Percentiles rank a stretch among this genome's conserved stretches.
Evolutionary conservation across 805 yeast genomes (phyloP).

Genomic region (Candida methanosorbosa): DNA sequence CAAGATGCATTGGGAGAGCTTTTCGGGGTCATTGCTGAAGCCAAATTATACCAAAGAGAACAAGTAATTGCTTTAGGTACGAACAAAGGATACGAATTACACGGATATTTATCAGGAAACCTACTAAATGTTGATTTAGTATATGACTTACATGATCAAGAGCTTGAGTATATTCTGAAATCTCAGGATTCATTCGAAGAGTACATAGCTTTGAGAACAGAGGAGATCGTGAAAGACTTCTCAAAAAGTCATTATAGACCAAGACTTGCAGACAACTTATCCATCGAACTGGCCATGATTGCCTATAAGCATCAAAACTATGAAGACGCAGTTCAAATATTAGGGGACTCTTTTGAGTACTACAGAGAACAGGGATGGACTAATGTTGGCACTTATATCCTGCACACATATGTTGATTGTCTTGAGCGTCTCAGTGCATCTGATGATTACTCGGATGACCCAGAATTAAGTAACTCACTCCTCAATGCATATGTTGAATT

Average conservation of each 20-base stretch:
- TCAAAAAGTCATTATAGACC: slow-evolving; percentile 40
- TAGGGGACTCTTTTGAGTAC: slow-evolving; percentile 61
- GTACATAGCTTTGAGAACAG: slow-evolving; percentile 45
- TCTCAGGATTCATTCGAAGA: slow-evolving; percentile 27
- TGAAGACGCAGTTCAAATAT: slow-evolving; percentile 49
- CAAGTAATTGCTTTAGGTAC: slow-evolving; percentile 28
- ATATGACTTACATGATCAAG: slow-evolving; percentile 8
- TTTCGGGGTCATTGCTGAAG: slow-evolving; percentile 38
- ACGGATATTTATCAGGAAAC: slow-evolving; percentile 17
- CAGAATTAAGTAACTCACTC: slow-evolving; percentile 17
- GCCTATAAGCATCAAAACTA: slow-evolving; percentile 51
- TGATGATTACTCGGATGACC: background rate
- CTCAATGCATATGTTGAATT: slow-evolving; percentile 32
- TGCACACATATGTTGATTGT: slow-evolving; percentile 63
- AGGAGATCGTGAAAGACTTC: slow-evolving; percentile 44
- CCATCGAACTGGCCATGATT: slow-evolving; percentile 67
- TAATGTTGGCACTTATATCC: slow-evolving; percentile 52
- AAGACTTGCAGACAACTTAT: slow-evolving; percentile 62
- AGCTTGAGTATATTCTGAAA: slow-evolving; percentile 17
- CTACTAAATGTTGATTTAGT: background rate
- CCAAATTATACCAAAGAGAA: slow-evolving; percentile 39
- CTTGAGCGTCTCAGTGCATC: slow-evolving; percentile 18
- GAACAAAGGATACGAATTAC: slow-evolving; percentile 18
- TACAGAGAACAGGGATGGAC: slow-evolving; percentile 72
- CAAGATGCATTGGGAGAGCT: slow-evolving; percentile 1